Percentiles rank a stretch among this genome's conserved stretches.
Conservation (phyloP, 108 stramenopile species). For the Mayamaea pseudoterrestris region DNA sequence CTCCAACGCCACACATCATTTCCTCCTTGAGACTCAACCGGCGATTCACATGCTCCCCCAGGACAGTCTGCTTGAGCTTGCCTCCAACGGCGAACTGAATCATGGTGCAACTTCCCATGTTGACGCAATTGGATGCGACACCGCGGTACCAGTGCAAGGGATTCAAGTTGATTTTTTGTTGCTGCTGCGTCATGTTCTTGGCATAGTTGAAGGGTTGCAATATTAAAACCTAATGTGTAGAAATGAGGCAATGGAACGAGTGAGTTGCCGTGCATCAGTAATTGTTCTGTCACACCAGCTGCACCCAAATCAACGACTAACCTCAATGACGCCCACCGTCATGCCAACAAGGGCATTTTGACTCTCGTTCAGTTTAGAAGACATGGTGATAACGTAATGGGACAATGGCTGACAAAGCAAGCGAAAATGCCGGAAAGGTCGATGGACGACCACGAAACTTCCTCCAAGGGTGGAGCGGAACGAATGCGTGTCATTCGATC, state of each 20-base stretch:
- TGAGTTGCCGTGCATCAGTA: not conserved
- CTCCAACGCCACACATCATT: conserved; percentile 69
- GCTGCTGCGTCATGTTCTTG: conserved; percentile 86
- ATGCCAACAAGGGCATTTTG: conserved; percentile 89
- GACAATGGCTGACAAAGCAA: not conserved
- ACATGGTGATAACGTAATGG: conserved; percentile 31
- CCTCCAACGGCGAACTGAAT: conserved; percentile 88
- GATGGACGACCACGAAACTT: no score
- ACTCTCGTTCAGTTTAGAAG: conserved; percentile 68
- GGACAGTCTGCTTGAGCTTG: conserved; percentile 45
- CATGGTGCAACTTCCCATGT: conserved; percentile 92
- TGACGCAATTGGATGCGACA: conserved; percentile 77
- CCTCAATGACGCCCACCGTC: conserved; percentile 87
- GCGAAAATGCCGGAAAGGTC: no score
- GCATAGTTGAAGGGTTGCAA: conserved; percentile 90
- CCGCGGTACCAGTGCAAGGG: conserved; percentile 79
- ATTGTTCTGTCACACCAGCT: not conserved
- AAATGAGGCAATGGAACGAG: not conserved
- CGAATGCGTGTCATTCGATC: no score
- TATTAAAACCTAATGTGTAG: conserved; percentile 39
- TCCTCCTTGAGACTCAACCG: conserved; percentile 50
- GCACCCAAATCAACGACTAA: conserved; percentile 1
- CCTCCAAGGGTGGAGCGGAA: no score
- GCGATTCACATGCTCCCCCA: conserved; percentile 23
- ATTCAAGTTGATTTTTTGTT: conserved; percentile 65